Percentiles rank a stretch among this genome's conserved stretches.
phyloP scores from a whole-genome alignment of 352 stramenopile genomes.

The Globisporangium carolinianum region DNA sequence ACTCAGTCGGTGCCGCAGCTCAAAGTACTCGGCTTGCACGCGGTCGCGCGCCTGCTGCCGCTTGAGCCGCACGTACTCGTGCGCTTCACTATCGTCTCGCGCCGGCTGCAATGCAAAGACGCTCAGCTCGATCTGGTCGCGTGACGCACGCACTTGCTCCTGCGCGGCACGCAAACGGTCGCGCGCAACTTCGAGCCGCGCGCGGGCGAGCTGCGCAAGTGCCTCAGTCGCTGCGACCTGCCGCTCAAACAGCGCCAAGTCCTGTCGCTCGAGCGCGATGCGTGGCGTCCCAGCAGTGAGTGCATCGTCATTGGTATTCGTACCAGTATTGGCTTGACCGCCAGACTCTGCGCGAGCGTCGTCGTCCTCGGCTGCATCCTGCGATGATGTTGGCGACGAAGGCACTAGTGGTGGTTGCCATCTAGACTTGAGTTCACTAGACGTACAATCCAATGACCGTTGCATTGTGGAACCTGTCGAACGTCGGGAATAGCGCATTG shows the following conservation, averaged over 20 bases:
- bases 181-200: neutral
- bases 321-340: too few relatives aligned
- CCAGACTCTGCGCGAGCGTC: too few relatives aligned
- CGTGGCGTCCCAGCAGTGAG: neutral
- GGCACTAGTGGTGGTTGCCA: too few relatives aligned
- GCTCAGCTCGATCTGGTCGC: conserved; percentile 4
- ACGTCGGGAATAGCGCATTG: too few relatives aligned
- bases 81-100: neutral
- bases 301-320: too few relatives aligned
- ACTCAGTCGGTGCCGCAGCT: neutral
- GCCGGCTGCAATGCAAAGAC: conserved; percentile 1
- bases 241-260: conserved; percentile 2
- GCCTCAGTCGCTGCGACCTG: conserved; percentile 1
- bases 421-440: too few relatives aligned
- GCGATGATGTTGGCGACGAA: too few relatives aligned
- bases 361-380: too few relatives aligned
- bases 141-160: neutral
- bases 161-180: neutral
- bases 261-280: neutral
- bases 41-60: conserved; percentile 3
- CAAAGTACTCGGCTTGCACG: conserved; percentile 1
- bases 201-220: neutral
- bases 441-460: too few relatives aligned
- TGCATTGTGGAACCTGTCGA: too few relatives aligned
- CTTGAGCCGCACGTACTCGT: conserved; percentile 1